Percentiles rank a stretch among this genome's conserved stretches.
phyloP scores from a whole-genome alignment of 2,329 filamentous ascomycete genomes.

The Endothia cerciana region DNA sequence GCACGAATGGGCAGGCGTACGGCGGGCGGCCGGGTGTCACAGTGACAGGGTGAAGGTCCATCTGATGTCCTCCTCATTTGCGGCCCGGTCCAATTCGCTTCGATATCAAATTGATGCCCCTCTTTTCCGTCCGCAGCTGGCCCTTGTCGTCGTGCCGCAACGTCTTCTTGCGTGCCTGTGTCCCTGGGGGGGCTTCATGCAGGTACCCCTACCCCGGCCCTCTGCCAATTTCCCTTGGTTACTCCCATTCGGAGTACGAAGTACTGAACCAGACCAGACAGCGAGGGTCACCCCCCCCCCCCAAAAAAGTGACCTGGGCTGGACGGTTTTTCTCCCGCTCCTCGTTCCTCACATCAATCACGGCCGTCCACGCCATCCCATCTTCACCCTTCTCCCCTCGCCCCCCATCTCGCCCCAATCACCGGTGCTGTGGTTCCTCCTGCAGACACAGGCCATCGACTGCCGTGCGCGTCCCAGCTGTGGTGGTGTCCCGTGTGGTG shows the following conservation, averaged over 20 bases:
- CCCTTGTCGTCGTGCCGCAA: not conserved
- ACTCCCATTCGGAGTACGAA: not conserved
- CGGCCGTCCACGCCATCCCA: slow-evolving; percentile 1
- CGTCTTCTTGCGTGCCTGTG: not conserved
- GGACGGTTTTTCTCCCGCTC: not conserved
- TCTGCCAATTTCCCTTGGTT: slow-evolving; percentile 12
- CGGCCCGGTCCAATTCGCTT: slow-evolving; percentile 3
- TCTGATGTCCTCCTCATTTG: slow-evolving; percentile 12
- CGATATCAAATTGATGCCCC: slow-evolving; percentile 15
- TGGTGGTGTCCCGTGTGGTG: slow-evolving; percentile 7
- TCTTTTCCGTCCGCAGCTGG: slow-evolving; percentile 3
- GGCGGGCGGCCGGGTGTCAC: slow-evolving; percentile 9
- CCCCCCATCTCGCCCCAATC: not conserved
- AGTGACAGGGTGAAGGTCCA: not conserved
- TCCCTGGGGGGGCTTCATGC: slow-evolving; percentile 8
- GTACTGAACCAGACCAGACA: not conserved
- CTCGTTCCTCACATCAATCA: not conserved
- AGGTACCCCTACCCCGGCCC: slow-evolving; percentile 11
- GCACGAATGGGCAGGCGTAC: not conserved
- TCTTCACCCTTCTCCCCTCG: not conserved
- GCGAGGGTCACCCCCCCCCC: not conserved
- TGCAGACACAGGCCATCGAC: not conserved
- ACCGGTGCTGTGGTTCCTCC: not conserved
- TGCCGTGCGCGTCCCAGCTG: slow-evolving; percentile 2
- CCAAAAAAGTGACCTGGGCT: not conserved